Conservation (phyloP, 345 rosid species). For the Moricandia arvensis region DNA sequence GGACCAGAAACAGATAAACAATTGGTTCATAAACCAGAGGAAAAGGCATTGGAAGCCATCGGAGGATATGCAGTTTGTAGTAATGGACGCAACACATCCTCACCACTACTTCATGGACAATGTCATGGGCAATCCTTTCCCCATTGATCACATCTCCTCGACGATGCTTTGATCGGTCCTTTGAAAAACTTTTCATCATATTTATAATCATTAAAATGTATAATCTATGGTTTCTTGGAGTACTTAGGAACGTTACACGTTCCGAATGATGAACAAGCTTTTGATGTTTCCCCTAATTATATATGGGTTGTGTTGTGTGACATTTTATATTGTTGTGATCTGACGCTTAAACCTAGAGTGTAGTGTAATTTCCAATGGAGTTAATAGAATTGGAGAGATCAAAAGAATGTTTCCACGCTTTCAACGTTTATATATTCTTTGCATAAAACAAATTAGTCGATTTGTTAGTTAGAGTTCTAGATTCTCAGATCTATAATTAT, state of each 20-base stretch:
- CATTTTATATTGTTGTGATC: constrained; percentile 6
- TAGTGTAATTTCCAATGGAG: not conserved
- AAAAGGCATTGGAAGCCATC: constrained; percentile 99
- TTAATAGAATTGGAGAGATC: not conserved
- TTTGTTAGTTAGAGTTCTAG: no score
- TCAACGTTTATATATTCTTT: no score
- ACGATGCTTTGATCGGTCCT: constrained; percentile 45
- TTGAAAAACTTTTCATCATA: constrained; percentile 14
- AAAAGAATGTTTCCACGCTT: no score
- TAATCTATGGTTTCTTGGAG: constrained; percentile 31
- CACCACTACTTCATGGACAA: constrained; percentile 74
- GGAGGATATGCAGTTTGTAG: constrained; percentile 92
- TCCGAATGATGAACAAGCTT: constrained; percentile 27
- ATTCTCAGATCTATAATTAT: no score
- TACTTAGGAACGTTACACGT: constrained; percentile 35
- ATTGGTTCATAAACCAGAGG: constrained; percentile 99
- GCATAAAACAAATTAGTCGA: no score
- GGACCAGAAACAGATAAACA: constrained; percentile 97
- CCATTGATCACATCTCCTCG: constrained; percentile 67
- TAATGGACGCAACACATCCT: constrained; percentile 82
- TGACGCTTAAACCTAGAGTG: not conserved
- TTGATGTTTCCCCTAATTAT: constrained; percentile 10
- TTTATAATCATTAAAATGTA: constrained; percentile 31
- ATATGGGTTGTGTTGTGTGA: constrained; percentile 23
- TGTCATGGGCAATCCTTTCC: constrained; percentile 67